Evolutionary conservation across 2,329 filamentous ascomycete genomes (phyloP).

Genomic region (Colletotrichum simmondsii): DNA sequence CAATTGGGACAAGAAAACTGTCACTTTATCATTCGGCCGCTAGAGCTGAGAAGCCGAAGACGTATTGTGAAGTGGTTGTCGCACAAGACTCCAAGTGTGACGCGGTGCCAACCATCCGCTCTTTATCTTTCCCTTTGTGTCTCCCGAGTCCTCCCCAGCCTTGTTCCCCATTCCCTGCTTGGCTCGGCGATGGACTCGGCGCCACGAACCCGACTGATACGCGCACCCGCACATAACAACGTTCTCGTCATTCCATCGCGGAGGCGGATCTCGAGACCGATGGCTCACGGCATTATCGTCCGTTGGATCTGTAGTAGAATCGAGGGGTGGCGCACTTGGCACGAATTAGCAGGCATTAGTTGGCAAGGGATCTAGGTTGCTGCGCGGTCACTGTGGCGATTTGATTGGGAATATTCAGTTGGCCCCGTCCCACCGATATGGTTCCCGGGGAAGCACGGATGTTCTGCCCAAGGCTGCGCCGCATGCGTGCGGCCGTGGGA

Average conservation of each 20-base stretch:
- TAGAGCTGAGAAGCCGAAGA: slow-evolving; percentile 1
- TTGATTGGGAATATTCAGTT: neutral
- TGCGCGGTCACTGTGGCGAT: neutral
- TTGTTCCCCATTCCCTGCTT: neutral
- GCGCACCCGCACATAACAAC: neutral
- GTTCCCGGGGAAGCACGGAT: neutral
- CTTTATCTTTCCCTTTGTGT: neutral
- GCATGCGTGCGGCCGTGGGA: neutral
- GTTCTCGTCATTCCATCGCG: too few relatives aligned
- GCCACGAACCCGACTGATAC: too few relatives aligned
- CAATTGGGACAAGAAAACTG: neutral
- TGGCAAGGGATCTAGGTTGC: neutral
- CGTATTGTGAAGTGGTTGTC: neutral
- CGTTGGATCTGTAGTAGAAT: neutral
- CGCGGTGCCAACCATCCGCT: neutral
- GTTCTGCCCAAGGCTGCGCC: neutral
- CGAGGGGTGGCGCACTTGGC: neutral
- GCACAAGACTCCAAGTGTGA: neutral
- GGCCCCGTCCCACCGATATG: neutral
- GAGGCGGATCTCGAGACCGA: neutral
- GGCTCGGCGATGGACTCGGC: neutral
- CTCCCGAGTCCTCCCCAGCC: too few relatives aligned
- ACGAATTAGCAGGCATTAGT: neutral
- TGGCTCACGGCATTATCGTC: too few relatives aligned
- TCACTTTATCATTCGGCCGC: slow-evolving; percentile 18